Evolutionary conservation across 1,284 basidiomycete genomes (phyloP).

Genomic region (Ceratorhiza oryzae-sativae): DNA sequence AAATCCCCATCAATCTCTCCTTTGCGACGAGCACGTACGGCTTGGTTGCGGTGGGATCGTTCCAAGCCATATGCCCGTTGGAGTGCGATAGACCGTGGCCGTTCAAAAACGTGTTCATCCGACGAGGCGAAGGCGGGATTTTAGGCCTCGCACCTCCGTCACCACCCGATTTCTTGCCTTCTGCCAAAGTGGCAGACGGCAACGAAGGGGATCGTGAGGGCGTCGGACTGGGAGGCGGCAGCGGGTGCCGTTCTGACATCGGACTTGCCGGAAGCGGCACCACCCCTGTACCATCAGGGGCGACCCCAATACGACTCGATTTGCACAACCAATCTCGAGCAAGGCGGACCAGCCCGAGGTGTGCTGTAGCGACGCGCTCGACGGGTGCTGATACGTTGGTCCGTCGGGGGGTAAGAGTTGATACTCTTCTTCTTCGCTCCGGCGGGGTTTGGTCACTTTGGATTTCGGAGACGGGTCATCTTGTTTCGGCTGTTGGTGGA

Average conservation of each 20-base stretch:
- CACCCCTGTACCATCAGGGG: not conserved
- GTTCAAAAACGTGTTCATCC: constrained; percentile 28
- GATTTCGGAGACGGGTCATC: constrained; percentile 7
- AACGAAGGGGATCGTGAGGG: constrained; percentile 40
- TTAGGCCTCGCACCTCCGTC: not conserved
- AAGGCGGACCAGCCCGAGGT: constrained; percentile 70
- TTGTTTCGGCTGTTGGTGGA: not conserved
- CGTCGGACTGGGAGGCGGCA: constrained; percentile 9
- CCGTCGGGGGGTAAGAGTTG: not conserved
- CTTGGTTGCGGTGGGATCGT: constrained; percentile 52
- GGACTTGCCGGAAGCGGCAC: constrained; percentile 4
- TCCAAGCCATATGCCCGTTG: constrained; percentile 53
- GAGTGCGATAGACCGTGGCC: constrained; percentile 43
- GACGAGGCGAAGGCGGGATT: constrained; percentile 2
- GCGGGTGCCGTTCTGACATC: constrained; percentile 15
- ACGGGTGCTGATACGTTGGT: not conserved
- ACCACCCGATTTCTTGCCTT: not conserved
- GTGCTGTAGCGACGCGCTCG: constrained; percentile 23
- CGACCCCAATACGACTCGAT: constrained; percentile 16
- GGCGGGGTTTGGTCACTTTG: constrained; percentile 6
- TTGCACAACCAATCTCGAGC: constrained; percentile 76
- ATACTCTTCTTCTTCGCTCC: constrained; percentile 35
- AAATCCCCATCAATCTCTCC: constrained; percentile 88
- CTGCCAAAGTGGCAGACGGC: constrained; percentile 6
- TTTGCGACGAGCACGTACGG: constrained; percentile 84